Percentiles rank a stretch among this genome's conserved stretches.
Conservation (phyloP, 441 rosid species). For the Lepidium campestre region DNA sequence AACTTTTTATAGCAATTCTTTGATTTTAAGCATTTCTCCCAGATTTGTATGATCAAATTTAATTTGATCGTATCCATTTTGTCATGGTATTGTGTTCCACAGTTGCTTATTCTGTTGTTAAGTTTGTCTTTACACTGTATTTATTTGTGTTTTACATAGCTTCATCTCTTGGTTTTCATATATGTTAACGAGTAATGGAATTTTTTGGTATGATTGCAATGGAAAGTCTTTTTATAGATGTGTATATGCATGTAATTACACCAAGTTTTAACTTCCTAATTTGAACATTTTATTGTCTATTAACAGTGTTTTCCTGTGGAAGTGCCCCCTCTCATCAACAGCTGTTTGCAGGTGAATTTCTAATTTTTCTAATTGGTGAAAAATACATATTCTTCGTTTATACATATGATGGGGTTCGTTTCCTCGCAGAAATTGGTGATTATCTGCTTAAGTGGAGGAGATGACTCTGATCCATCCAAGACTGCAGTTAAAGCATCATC, state of each 20-base stretch:
- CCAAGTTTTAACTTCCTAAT: background rate
- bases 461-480: conserved; percentile 78
- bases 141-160: background rate
- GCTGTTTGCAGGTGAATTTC: conserved; percentile 70
- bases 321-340: conserved; percentile 79
- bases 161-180: background rate
- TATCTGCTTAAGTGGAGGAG: conserved; percentile 85
- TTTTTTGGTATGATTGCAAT: background rate
- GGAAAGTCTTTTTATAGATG: background rate
- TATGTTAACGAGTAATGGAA: background rate
- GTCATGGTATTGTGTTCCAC: background rate
- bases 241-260: background rate
- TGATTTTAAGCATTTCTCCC: background rate
- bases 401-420: conserved; percentile 12
- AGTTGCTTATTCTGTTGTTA: background rate
- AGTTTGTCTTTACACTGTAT: background rate
- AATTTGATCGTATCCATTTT: background rate
- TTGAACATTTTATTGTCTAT: conserved; percentile 5
- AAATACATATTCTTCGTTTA: background rate
- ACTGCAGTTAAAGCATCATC: conserved; percentile 80
- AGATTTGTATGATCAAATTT: background rate
- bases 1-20: background rate
- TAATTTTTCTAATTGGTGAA: background rate
- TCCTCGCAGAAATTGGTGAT: conserved; percentile 67
- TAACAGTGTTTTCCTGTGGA: conserved; percentile 84